phyloP scores from a whole-genome alignment of 768 basidiomycete species.

The Leucogyrophana mollusca region DNA sequence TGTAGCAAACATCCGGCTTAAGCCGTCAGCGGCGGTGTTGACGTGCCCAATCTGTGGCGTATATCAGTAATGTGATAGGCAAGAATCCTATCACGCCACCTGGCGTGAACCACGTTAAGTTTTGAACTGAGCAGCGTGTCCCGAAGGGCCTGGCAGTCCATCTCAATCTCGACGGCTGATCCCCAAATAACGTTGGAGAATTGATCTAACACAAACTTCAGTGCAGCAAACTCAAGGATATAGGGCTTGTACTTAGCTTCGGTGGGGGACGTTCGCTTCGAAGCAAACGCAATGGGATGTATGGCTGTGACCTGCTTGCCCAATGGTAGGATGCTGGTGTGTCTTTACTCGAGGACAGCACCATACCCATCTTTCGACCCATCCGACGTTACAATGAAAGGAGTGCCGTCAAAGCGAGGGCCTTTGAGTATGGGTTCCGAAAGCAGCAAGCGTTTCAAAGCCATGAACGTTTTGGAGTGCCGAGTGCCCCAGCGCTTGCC shows the following conservation, averaged over 20 bases:
- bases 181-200: constrained; percentile 27
- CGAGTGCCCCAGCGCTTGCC: not conserved
- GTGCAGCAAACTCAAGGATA: constrained; percentile 33
- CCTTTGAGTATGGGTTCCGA: constrained; percentile 31
- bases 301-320: not conserved
- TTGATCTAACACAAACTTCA: constrained; percentile 30
- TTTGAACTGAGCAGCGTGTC: constrained; percentile 29
- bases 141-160: constrained; percentile 35
- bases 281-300: constrained; percentile 24
- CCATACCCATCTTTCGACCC: constrained; percentile 33
- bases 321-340: constrained; percentile 4
- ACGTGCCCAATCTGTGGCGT: constrained; percentile 11
- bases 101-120: constrained; percentile 28
- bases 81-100: constrained; percentile 34
- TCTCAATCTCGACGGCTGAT: constrained; percentile 31
- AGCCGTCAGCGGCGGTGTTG: constrained; percentile 14
- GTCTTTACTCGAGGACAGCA: constrained; percentile 23
- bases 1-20: constrained; percentile 18
- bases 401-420: constrained; percentile 29
- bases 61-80: constrained; percentile 23
- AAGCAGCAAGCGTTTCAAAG: constrained; percentile 28
- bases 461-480: constrained; percentile 22
- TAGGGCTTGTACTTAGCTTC: constrained; percentile 33
- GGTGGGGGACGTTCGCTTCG: constrained; percentile 31
- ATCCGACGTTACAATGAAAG: constrained; percentile 36